Evolutionary conservation across 192 early-diverging fungal genomes (phyloP), one percentile per base, ranked within the genome.

Genomic region (Coemansia sp.): DNA sequence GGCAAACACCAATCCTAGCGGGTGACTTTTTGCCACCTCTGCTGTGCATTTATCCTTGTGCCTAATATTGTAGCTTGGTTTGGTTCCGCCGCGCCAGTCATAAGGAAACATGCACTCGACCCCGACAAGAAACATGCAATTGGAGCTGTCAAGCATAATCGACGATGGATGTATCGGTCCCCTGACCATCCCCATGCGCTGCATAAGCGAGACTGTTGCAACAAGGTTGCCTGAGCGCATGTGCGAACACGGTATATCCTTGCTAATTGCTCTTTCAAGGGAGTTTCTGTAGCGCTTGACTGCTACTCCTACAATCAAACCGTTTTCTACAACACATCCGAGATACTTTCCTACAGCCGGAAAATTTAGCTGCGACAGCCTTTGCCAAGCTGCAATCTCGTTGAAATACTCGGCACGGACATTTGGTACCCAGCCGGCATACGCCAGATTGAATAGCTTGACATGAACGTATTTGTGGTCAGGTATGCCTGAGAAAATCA

Each of bases 361-460:
- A 9, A 44, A 10, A 32, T 45, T 25, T 15, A 59, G 23, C n/a
- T 35, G 20, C 24, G 39, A 20, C 5, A 51, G 18, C 23, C 40
- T 27, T 24, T 59, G 40, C 0, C 40, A 30, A 14, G 45, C 39
- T 24, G 45, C 33, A 3, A 51, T 47, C 22, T 51, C 57, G 10
- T 29, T 25, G 49, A 45, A 50, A 42, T 41, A 59, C 26, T 38
- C 45, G 2, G 33, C n/a, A 9, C 46, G 47, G 14, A 59, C 20
- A 43, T 59, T 59, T 4, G 57, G 47, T 14, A 59, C 20, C 32
- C 47, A 59, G 19, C 57, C 57, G 29, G 45, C 46, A 13, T 51
- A 50, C 9, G 18, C 45, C 23, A 45, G 57, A 14, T 49, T 45
- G 25, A 59, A 33, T 20, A 49, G 46, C 5, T 22, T 18, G 32